Base-by-base conservation (phyloP, 129 eudicot species). In the Arctium lappa region DNA sequence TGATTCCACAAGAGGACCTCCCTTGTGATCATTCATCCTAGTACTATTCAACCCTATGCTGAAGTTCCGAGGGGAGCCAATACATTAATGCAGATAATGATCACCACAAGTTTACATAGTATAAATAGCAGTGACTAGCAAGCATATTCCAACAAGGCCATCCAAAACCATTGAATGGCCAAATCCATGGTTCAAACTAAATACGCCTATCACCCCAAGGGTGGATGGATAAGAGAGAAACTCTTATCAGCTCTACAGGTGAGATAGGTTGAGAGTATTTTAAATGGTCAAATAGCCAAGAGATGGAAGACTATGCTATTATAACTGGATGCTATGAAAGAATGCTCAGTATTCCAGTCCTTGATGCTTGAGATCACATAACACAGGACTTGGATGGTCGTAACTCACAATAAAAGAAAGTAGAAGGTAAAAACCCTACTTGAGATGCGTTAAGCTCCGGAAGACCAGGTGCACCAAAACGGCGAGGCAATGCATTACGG, bases 361-460 rank as follows among this genome's bases (percentile, higher is more conserved):
- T 68, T 33, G 12, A 11, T 4, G 29, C 8, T 13, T 65, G 13
- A 66, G 8, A 79, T 37, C 15, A 62, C 33, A 60, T 60, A 60
- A 60, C 22, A 60, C 68, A 60, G 16, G 29, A 16, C 1, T 56
- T 16, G 18, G 65, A 6, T 60, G 27, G 68, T 60, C 68, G n/a
- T n/a, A 56, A 16, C 4, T 15, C 16, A 15, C 12, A 60, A 31
- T 46, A 36, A 73, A 30, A 82, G 34, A 65, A 65, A 29, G 38
- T 74, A 48, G 8, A 18, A 0, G 27, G 79, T 27, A 31, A 16
- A 83, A 32, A 60, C 72, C 84, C 73, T 88, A 94, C 98, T 84
- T 94, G 98, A 77, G 98, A 94, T 86, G 98, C 98, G 89, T 94
- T 94, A 65, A 94, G 95, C 85, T 94, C 98, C 5, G 98, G 98